Conservation (phyloP, 148 eudicot genomes). For the Pharnaceum exiguum region DNA sequence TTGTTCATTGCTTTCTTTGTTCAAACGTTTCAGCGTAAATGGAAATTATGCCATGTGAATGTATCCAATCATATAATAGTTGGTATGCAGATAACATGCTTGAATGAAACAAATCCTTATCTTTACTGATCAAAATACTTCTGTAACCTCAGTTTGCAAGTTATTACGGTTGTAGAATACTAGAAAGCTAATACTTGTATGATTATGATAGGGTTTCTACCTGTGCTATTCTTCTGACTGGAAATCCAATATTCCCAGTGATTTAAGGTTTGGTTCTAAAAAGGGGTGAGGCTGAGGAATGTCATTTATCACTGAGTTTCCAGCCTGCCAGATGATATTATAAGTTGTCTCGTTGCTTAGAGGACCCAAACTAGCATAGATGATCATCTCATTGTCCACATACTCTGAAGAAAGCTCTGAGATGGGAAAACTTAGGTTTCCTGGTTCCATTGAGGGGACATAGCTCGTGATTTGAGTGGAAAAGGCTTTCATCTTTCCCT, state of each 20-base stretch:
- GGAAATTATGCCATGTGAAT: not conserved
- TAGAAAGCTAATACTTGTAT: no score
- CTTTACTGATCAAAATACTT: conserved; percentile 7
- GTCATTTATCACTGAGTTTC: conserved; percentile 30
- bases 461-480: conserved; percentile 39
- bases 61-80: not conserved
- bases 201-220: not conserved
- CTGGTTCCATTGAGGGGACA: conserved; percentile 36
- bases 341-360: conserved; percentile 23
- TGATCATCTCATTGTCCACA: conserved; percentile 38
- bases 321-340: conserved; percentile 55
- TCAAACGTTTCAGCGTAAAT: not conserved
- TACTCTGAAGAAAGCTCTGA: conserved; percentile 47
- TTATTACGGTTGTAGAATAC: no score
- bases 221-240: conserved; percentile 7
- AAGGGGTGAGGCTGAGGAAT: conserved; percentile 39
- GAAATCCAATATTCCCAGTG: conserved; percentile 38
- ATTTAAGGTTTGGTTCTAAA: conserved; percentile 23
- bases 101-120: not conserved
- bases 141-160: no score
- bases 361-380: conserved; percentile 44
- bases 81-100: no score
- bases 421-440: conserved; percentile 38
- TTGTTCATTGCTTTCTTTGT: no score
- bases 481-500: conserved; percentile 34